Conservation (phyloP, 805 yeast species). For the Kodamaea nitidulidarum region DNA sequence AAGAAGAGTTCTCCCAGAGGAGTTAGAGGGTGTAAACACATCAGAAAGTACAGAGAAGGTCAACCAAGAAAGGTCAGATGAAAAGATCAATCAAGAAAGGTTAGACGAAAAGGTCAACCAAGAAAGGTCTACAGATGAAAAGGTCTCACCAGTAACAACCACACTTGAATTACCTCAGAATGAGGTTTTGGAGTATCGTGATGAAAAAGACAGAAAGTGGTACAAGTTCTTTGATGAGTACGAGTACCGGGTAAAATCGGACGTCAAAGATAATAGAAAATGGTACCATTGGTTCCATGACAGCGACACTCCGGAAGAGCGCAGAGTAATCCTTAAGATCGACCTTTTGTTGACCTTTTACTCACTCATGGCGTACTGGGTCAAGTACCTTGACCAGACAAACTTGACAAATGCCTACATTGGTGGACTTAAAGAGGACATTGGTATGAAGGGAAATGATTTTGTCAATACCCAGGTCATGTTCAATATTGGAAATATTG, state of each 20-base stretch:
- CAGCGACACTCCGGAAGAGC: conserved; percentile 40
- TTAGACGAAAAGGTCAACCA: too few species aligned
- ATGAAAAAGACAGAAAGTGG: conserved; percentile 51
- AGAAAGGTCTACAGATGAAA: conserved; percentile 1
- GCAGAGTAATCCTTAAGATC: conserved; percentile 26
- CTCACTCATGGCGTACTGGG: conserved; percentile 51
- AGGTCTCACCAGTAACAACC: neutral
- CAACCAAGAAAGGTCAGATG: neutral
- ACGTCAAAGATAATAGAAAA: conserved; percentile 27
- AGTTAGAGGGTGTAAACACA: too few species aligned
- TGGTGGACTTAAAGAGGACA: conserved; percentile 55
- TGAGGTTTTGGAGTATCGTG: conserved; percentile 39
- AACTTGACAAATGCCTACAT: conserved; percentile 65
- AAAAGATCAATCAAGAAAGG: too few species aligned
- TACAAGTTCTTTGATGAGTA: conserved; percentile 53
- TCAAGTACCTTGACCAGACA: conserved; percentile 58
- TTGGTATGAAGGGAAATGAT: conserved; percentile 59
- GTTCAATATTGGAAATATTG: conserved; percentile 54
- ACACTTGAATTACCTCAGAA: neutral
- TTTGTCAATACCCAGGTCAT: conserved; percentile 55
- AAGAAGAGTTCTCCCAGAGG: conserved; percentile 33
- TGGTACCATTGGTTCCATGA: conserved; percentile 58
- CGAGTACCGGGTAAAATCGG: conserved; percentile 48
- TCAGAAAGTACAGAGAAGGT: too few species aligned
- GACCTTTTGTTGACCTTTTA: conserved; percentile 32